These are phyloP conservation scores for Russula sp. DNA, from an alignment of 768 basidiomycete species.

Conservation along the genomic window DNA sequence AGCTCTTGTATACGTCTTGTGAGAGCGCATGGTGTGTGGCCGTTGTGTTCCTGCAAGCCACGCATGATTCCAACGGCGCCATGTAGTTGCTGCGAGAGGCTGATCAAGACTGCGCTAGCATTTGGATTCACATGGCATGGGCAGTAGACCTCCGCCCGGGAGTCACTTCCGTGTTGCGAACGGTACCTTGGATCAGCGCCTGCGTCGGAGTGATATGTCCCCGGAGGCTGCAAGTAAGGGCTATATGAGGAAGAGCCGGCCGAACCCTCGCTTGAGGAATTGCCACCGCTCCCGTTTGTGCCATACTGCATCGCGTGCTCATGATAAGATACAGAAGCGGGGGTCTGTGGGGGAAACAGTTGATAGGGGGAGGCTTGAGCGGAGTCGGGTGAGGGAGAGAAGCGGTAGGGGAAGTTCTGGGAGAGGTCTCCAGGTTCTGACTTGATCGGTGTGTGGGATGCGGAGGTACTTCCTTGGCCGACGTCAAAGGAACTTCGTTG, in stretches of 20 bases:
- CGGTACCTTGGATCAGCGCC: constrained; percentile 18
- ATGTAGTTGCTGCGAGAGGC: constrained; percentile 20
- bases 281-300: constrained; percentile 2
- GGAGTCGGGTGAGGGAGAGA: constrained; percentile 23
- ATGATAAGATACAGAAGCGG: constrained; percentile 7
- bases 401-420: constrained; percentile 23
- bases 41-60: constrained; percentile 19
- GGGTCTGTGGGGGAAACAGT: constrained; percentile 16
- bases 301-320: constrained; percentile 13
- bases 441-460: constrained; percentile 51
- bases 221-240: constrained; percentile 21
- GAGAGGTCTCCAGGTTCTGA: constrained; percentile 19
- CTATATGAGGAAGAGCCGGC: constrained; percentile 21
- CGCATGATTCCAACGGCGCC: constrained; percentile 14
- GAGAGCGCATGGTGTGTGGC: constrained; percentile 13
- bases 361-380: constrained; percentile 22
- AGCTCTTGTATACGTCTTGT: constrained; percentile 21
- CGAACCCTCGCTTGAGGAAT: constrained; percentile 19
- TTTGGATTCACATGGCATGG: constrained; percentile 21
- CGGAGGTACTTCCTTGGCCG: constrained; percentile 19
- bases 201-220: constrained; percentile 12
- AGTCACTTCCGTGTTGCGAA: constrained; percentile 6
- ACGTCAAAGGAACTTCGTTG: constrained; percentile 24
- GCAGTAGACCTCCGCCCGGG: constrained; percentile 15
- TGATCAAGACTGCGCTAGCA: constrained; percentile 12